These are phyloP conservation scores for Inonotus obliquus DNA, from an alignment of 1,284 basidiomycete species.

Conservation along the genomic window DNA sequence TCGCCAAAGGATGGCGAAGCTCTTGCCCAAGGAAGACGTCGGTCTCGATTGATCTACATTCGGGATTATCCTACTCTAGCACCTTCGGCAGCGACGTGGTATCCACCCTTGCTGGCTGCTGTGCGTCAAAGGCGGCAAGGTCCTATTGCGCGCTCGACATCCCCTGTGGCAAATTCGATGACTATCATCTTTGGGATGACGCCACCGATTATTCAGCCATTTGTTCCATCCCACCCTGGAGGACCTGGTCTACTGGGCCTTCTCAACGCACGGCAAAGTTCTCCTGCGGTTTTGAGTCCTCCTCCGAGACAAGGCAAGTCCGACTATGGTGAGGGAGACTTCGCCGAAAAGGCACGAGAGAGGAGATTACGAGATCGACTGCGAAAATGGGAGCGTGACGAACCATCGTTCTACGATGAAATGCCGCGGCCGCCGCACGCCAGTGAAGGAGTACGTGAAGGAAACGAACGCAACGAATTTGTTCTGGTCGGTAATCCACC, in stretches of 20 bases:
- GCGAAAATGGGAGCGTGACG: constrained; percentile 64
- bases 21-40: constrained; percentile 22
- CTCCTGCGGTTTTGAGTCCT: constrained; percentile 17
- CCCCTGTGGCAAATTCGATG: constrained; percentile 62
- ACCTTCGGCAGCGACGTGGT: constrained; percentile 71
- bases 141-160: constrained; percentile 47
- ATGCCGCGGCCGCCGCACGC: constrained; percentile 46
- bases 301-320: constrained; percentile 28
- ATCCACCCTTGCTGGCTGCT: constrained; percentile 69
- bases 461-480: constrained; percentile 8
- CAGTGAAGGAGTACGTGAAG: constrained; percentile 34
- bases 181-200: constrained; percentile 81
- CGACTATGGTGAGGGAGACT: constrained; percentile 62
- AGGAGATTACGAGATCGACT: constrained; percentile 62
- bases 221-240: constrained; percentile 24
- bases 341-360: constrained; percentile 61
- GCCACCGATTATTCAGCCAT: constrained; percentile 57
- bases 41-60: constrained; percentile 73
- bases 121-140: constrained; percentile 70
- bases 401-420: constrained; percentile 51
- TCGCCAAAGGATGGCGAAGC: constrained; percentile 31
- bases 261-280: constrained; percentile 26
- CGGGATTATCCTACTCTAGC: constrained; percentile 77
- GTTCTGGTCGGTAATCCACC: constrained; percentile 21
- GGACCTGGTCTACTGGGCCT: constrained; percentile 33